phyloP scores from a whole-genome alignment of 805 yeast species.

The Candida odintsovae region DNA sequence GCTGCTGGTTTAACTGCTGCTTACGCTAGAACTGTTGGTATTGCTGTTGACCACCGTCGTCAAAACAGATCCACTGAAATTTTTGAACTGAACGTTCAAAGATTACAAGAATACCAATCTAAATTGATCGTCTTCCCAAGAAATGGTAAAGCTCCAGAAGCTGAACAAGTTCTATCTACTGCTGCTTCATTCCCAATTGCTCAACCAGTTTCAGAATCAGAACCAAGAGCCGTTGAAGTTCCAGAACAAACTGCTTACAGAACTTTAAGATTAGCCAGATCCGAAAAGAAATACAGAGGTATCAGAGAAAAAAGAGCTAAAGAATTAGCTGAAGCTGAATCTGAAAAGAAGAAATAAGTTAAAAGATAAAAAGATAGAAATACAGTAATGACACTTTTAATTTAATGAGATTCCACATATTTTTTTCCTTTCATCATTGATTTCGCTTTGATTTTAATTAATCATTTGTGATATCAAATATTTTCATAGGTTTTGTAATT shows the following conservation, averaged over 20 bases:
- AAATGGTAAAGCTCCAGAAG: constrained; percentile 78
- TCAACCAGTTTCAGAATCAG: constrained; percentile 66
- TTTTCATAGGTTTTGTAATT: not conserved
- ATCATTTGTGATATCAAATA: not conserved
- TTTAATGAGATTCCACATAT: not conserved
- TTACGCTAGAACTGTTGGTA: constrained; percentile 97
- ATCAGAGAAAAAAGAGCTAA: constrained; percentile 94
- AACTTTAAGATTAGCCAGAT: constrained; percentile 75
- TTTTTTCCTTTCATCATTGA: not conserved
- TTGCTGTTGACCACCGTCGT: constrained; percentile 99
- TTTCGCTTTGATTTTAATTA: not conserved
- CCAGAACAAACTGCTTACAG: constrained; percentile 40
- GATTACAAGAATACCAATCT: constrained; percentile 94
- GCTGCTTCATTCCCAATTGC: constrained; percentile 88
- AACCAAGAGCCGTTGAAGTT: constrained; percentile 78
- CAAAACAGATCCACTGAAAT: constrained; percentile 96
- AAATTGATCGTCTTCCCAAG: constrained; percentile 95
- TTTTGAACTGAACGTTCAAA: constrained; percentile 89
- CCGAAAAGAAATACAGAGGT: constrained; percentile 88
- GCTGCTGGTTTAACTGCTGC: constrained; percentile 92
- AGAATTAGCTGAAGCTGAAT: constrained; percentile 98
- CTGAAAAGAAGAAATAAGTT: constrained; percentile 95
- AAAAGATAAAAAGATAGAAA: constrained; percentile 75
- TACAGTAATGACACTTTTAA: not conserved
- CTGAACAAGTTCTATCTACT: constrained; percentile 67